phyloP scores from a whole-genome alignment of 345 rosid genomes.

The Clarkia xantiana region DNA sequence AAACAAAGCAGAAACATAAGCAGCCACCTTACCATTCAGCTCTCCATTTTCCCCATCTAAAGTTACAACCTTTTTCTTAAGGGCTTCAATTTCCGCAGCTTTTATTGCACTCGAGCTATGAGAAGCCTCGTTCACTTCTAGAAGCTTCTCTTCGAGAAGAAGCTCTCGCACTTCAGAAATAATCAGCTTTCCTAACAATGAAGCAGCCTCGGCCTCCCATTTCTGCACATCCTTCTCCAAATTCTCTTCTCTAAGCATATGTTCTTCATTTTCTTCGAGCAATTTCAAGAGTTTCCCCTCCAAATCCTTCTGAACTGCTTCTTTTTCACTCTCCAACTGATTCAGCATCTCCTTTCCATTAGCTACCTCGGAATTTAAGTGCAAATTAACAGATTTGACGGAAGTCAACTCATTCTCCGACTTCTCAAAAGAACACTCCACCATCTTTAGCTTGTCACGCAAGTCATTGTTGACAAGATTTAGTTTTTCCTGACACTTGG shows the following conservation, averaged over 20 bases:
- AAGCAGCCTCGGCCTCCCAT: constrained; percentile 28
- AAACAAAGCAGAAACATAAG: constrained; percentile 37
- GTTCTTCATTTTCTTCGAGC: constrained; percentile 30
- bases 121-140: constrained; percentile 37
- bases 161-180: constrained; percentile 33
- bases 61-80: constrained; percentile 40
- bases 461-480: constrained; percentile 34
- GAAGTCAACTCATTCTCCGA: constrained; percentile 26
- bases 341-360: constrained; percentile 24
- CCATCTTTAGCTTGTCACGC: constrained; percentile 29
- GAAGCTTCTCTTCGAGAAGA: constrained; percentile 41
- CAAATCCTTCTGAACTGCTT: constrained; percentile 13
- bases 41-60: constrained; percentile 47
- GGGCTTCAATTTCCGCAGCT: constrained; percentile 31
- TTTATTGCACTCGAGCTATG: constrained; percentile 24
- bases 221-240: constrained; percentile 36
- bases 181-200: constrained; percentile 41
- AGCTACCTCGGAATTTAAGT: constrained; percentile 33
- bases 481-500: constrained; percentile 27
- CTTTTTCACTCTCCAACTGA: constrained; percentile 21
- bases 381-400: constrained; percentile 25
- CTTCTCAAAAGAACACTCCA: constrained; percentile 24
- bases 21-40: constrained; percentile 35
- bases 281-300: constrained; percentile 31
- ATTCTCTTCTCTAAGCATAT: constrained; percentile 32